Base-by-base conservation (phyloP, 345 rosid species). In the Balakata baccata region DNA sequence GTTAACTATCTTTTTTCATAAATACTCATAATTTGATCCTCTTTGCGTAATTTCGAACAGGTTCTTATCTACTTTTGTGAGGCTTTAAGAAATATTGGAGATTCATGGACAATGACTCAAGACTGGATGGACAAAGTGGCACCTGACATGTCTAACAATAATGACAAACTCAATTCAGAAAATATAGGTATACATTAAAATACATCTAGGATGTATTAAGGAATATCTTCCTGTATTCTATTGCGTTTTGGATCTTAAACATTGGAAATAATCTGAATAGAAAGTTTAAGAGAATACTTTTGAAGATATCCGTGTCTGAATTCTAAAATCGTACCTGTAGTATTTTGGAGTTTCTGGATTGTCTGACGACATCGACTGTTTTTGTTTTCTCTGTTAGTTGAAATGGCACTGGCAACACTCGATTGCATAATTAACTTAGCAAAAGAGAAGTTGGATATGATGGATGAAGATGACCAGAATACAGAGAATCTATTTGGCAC, bases 41-140 rank as follows among this genome's bases (percentile, higher is more conserved):
- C 70, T 37, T 47, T 67, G 25, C 68, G 49, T n/a, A 73, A 71
- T 29, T 37, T 52, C 58, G 23, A 62, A 68, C 73, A 92, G 93
- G 84, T 88, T 69, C 82, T 90, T 70, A 71, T 82, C 7, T 76
- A 77, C 80, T 90, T 89, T 64, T 86, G 79, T 50, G 80, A 71
- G 68, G 80, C 85, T 56, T 76, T 93, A 77, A 88, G 77, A 79
- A 80, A 86, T 14, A 82, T 86, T 70, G 94, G 91, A 78, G 91
- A 89, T 80, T 83, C 90, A 3, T 93, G 91, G 94, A 86, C 79
- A 70, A 78, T 65, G 67, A 54, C 80, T 71, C 81, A 82, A 0
- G 87, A 84, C 0, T 86, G 88, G 88, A 85, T 83, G 66, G 87
- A 86, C 72, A 85, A 81, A 70, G 76, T 72, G 22, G 80, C 87